Evolutionary conservation across 2,329 filamentous ascomycete species (phyloP).

Genomic region (Aspergillus puulaauensis): DNA sequence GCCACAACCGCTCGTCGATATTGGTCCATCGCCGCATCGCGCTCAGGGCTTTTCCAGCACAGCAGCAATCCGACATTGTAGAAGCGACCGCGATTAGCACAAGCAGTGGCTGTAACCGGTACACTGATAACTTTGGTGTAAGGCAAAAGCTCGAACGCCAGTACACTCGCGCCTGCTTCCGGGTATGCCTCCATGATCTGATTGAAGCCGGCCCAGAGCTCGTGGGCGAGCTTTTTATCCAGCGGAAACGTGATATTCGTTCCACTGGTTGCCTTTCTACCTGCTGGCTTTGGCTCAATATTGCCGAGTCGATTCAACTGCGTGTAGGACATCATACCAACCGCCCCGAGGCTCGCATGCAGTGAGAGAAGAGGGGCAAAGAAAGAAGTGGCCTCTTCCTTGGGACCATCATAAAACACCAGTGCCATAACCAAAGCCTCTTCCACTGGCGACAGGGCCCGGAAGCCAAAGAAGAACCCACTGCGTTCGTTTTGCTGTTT

Average conservation of each 20-base stretch:
- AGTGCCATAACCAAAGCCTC: neutral
- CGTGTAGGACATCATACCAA: neutral
- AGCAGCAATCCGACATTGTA: neutral
- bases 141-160: neutral
- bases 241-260: neutral
- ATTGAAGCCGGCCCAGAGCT: neutral
- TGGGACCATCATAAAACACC: neutral
- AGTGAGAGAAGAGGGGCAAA: neutral
- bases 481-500: neutral
- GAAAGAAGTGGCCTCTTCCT: neutral
- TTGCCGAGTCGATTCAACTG: neutral
- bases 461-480: neutral
- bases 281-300: neutral
- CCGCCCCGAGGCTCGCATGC: neutral
- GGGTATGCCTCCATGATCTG: neutral
- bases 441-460: too few relatives aligned
- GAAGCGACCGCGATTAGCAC: neutral
- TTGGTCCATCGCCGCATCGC: neutral
- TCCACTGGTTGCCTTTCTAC: neutral
- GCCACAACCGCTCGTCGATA: too few relatives aligned
- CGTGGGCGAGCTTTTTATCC: neutral
- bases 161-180: neutral
- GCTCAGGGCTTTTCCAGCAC: neutral
- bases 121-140: neutral
- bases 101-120: neutral